Conservation (phyloP, 2,329 filamentous ascomycete genomes). For the Aspergillus ochraceoroseus region DNA sequence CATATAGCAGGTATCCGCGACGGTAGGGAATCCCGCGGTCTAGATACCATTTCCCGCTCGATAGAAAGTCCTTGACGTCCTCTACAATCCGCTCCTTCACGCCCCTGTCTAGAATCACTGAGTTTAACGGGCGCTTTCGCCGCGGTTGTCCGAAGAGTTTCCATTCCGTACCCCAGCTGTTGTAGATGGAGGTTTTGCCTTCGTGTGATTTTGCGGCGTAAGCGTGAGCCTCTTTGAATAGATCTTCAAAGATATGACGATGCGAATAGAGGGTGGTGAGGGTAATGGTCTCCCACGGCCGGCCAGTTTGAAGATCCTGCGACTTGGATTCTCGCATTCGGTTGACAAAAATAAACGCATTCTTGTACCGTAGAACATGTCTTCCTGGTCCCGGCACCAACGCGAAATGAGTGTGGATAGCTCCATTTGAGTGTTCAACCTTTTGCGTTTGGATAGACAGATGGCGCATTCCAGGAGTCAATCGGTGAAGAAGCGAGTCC, state of each 20-base stretch:
- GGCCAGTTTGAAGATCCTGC: constrained; percentile 71
- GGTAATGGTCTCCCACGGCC: constrained; percentile 90
- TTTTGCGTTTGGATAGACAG: constrained; percentile 62
- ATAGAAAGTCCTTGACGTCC: constrained; percentile 78
- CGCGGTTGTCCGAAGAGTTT: constrained; percentile 75
- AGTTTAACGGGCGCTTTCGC: constrained; percentile 79
- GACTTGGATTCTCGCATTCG: constrained; percentile 80
- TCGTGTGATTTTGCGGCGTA: constrained; percentile 75
- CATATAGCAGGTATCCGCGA: constrained; percentile 81
- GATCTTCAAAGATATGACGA: constrained; percentile 79
- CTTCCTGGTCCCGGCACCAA: constrained; percentile 86
- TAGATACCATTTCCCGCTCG: constrained; percentile 78
- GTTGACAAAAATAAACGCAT: constrained; percentile 81
- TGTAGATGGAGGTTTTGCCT: constrained; percentile 90
- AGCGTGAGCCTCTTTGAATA: constrained; percentile 81
- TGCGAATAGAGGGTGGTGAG: constrained; percentile 88
- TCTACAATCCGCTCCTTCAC: constrained; percentile 74
- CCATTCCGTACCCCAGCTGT: constrained; percentile 80
- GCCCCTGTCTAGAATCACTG: constrained; percentile 78
- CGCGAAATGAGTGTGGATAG: constrained; percentile 73
- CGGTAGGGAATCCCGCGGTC: constrained; percentile 93
- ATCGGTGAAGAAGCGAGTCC: constrained; percentile 52
- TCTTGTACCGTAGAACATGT: constrained; percentile 80
- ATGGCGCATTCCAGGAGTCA: constrained; percentile 59
- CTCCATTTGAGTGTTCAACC: constrained; percentile 59